Conservation (phyloP, 2,329 filamentous ascomycete genomes). For the Sphaerulina populicola region DNA sequence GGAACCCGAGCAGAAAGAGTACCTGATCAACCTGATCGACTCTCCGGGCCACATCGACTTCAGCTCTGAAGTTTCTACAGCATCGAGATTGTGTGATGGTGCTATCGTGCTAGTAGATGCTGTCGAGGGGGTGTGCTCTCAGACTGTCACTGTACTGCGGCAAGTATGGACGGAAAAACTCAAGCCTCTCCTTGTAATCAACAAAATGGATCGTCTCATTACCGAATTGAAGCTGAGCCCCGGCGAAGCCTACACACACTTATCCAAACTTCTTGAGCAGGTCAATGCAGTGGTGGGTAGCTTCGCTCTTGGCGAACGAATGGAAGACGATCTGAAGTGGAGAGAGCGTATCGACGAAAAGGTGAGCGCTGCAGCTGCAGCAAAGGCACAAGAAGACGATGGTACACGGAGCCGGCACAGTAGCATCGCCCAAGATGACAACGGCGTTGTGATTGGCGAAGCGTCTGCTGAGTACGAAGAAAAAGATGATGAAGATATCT, state of each 20-base stretch:
- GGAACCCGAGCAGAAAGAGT: constrained; percentile 62
- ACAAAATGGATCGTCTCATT: constrained; percentile 93
- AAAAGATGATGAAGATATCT: constrained; percentile 89
- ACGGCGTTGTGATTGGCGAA: constrained; percentile 42
- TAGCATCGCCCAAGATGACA: constrained; percentile 46
- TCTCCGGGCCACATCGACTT: constrained; percentile 98
- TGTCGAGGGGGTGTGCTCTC: constrained; percentile 95
- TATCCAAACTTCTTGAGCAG: constrained; percentile 84
- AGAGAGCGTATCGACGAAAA: constrained; percentile 84
- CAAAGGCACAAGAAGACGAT: constrained; percentile 23
- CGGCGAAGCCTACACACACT: constrained; percentile 76
- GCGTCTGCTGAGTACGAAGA: constrained; percentile 66
- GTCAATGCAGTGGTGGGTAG: constrained; percentile 95
- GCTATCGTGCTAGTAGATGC: constrained; percentile 92
- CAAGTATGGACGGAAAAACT: constrained; percentile 95
- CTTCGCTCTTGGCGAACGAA: constrained; percentile 94
- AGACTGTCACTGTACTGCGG: constrained; percentile 91
- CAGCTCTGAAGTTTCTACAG: constrained; percentile 94
- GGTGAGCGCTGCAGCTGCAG: constrained; percentile 56
- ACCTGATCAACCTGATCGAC: constrained; percentile 94
- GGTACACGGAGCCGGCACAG: constrained; percentile 37
- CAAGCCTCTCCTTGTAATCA: constrained; percentile 89
- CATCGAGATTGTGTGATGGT: constrained; percentile 86
- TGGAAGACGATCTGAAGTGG: constrained; percentile 98
- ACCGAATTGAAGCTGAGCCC: constrained; percentile 94